These are phyloP conservation scores for Lecanicillium sp. DNA, from an alignment of 2,329 filamentous ascomycete genomes.

Conservation along the genomic window DNA sequence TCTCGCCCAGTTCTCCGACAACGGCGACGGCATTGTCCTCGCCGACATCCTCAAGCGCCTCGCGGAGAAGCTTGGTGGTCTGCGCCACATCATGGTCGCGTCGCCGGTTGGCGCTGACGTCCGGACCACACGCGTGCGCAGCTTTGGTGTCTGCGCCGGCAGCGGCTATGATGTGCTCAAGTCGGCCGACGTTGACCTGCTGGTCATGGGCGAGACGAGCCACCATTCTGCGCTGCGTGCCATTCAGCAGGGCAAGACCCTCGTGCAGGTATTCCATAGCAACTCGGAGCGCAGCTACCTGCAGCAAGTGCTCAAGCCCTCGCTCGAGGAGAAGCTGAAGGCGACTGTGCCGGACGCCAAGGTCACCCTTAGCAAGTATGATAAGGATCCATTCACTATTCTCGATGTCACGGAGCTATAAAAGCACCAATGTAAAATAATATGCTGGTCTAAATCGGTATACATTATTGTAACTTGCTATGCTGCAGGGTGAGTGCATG, in stretches of 20 bases:
- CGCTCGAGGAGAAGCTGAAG: conserved; percentile 55
- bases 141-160: conserved; percentile 83
- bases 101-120: conserved; percentile 42
- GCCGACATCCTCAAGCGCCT: conserved; percentile 45
- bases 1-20: conserved; percentile 33
- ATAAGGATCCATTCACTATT: conserved; percentile 85
- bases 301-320: conserved; percentile 59
- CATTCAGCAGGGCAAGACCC: conserved; percentile 74
- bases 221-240: conserved; percentile 88
- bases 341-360: conserved; percentile 45
- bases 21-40: conserved; percentile 30
- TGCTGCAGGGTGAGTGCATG: neutral
- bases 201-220: conserved; percentile 88
- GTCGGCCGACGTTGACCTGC: conserved; percentile 64
- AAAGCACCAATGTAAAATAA: neutral
- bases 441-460: conserved; percentile 3
- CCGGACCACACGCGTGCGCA: conserved; percentile 44
- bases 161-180: conserved; percentile 75
- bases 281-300: conserved; percentile 88
- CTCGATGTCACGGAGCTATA: conserved; percentile 44
- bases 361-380: conserved; percentile 70
- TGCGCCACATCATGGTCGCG: conserved; percentile 47
- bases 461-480: neutral
- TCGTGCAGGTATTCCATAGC: conserved; percentile 84
- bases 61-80: conserved; percentile 62